phyloP scores from a whole-genome alignment of 352 stramenopile genomes.

The Thalassiosira mediterranea region DNA sequence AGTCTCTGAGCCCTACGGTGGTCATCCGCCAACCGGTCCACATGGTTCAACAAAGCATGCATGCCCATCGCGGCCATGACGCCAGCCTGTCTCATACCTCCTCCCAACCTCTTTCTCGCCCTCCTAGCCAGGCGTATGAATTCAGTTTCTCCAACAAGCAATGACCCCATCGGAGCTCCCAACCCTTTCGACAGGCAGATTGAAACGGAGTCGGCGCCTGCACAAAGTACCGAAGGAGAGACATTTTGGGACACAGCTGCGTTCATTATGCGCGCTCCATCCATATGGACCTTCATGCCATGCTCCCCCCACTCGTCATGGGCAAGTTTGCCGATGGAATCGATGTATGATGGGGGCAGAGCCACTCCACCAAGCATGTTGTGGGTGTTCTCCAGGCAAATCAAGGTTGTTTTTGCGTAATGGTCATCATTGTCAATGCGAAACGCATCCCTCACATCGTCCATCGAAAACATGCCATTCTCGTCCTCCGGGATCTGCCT shows the following conservation, averaged over 20 bases:
- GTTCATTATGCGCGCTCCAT: conserved; percentile 96
- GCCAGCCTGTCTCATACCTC: conserved; percentile 95
- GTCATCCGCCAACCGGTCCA: conserved; percentile 70
- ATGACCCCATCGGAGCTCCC: conserved; percentile 91
- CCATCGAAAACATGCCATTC: conserved; percentile 84
- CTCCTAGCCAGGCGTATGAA: conserved; percentile 86
- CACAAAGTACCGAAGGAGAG: conserved; percentile 85
- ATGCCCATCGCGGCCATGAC: conserved; percentile 92
- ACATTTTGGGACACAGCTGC: conserved; percentile 87
- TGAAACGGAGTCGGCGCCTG: conserved; percentile 89
- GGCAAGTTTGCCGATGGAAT: conserved; percentile 78
- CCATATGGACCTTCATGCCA: conserved; percentile 92
- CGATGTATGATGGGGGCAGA: conserved; percentile 88
- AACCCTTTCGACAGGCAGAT: conserved; percentile 96
- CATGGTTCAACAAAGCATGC: conserved; percentile 89
- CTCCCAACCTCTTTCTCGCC: conserved; percentile 94
- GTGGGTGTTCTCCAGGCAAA: conserved; percentile 98
- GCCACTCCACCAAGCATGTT: conserved; percentile 94
- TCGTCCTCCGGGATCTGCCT: conserved; percentile 68
- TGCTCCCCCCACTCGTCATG: too few species aligned
- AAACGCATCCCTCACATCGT: conserved; percentile 81
- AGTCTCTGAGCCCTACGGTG: conserved; percentile 66
- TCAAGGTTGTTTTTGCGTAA: conserved; percentile 87
- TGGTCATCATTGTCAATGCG: conserved; percentile 83
- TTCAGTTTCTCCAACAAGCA: conserved; percentile 88